These are phyloP conservation scores for Blastocystis sp. DNA, from an alignment of 352 stramenopile genomes.

Conservation along the genomic window DNA sequence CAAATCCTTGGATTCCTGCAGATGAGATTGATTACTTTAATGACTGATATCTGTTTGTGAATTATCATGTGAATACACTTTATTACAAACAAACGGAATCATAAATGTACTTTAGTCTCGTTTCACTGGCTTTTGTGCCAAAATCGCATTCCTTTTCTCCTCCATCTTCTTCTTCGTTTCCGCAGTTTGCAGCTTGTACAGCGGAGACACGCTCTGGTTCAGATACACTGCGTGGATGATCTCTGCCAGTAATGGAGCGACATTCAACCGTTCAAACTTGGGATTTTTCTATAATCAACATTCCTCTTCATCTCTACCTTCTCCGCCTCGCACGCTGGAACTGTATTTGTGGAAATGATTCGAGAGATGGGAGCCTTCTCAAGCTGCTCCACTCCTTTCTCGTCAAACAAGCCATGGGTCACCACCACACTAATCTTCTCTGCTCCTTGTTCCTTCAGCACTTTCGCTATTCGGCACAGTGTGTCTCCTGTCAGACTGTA, in stretches of 20 bases:
- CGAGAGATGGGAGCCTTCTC: slow-evolving; percentile 53
- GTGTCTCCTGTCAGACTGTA: slow-evolving; percentile 56
- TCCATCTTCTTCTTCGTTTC: slow-evolving; percentile 12
- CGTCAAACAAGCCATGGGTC: slow-evolving; percentile 61
- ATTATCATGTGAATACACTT: background rate
- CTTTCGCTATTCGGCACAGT: slow-evolving; percentile 57
- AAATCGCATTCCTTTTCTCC: slow-evolving; percentile 11
- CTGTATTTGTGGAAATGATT: slow-evolving; percentile 56
- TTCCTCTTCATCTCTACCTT: background rate
- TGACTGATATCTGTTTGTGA: background rate
- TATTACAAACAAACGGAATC: background rate
- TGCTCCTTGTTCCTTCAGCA: slow-evolving; percentile 59
- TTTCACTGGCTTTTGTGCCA: background rate
- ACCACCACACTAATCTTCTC: slow-evolving; percentile 57
- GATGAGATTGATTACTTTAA: slow-evolving; percentile 41
- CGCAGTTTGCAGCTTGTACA: background rate
- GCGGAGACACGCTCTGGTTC: slow-evolving; percentile 47
- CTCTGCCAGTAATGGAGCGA: slow-evolving; percentile 45
- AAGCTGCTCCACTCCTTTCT: slow-evolving; percentile 60
- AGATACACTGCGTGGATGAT: slow-evolving; percentile 49
- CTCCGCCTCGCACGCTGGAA: slow-evolving; percentile 4
- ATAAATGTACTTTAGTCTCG: background rate
- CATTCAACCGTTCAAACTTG: slow-evolving; percentile 58
- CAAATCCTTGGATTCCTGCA: slow-evolving; percentile 9
- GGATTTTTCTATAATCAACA: slow-evolving; percentile 34